Base-by-base conservation (phyloP, 2,329 filamentous ascomycete species). In the Colletotrichum echinochloae region DNA sequence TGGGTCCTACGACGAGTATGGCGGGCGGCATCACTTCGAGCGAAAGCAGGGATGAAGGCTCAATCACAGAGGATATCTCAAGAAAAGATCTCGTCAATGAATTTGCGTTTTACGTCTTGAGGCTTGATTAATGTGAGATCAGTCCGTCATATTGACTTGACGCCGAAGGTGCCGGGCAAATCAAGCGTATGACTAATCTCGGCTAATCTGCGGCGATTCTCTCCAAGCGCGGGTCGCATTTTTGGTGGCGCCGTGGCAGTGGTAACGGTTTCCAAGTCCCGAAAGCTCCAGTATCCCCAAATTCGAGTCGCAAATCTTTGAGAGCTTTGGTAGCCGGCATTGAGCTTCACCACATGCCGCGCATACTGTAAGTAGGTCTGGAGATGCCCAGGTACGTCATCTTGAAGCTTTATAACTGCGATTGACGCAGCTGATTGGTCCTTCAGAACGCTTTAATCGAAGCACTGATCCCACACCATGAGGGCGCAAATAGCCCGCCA, bases 401-500 rank as follows among this genome's bases (percentile, higher is more conserved):
- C 11, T 30, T 16, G 35, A 16, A 61, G 39, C 30, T 54, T 46
- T 8, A 0, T 14, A 9, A 33, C 2, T 6, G 7, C 20, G 2
- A 20, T 6, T 23, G 23, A 26, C 3, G 18, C 14, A 20, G 26
- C 59, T 68, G 23, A 68, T 54, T n/a, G 26, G 16, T n/a, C 30
- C 26, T 30, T n/a, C 20, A 71, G 68, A 26, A 63, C 64, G 52
- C 52, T 23, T 51, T 46, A 56, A 67, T 61, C 30, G 46, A 30
- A 68, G 68, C 59, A 63, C 60, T 59, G 48, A 69, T 67, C 61
- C 72, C 72, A 69, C 77, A 83, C 74, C 75, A 84, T 84, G 83
- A 83, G 83, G 81, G 81, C 82, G 77, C 79, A 79, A 74, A 74
- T 84, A 75, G 81, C 82, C 79, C 82, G 82, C 74, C 81, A 84